Evolutionary conservation across 805 yeast species (phyloP), one percentile per base, ranked within the genome.

Genomic region (Tetrapisispora namnaoensis): DNA sequence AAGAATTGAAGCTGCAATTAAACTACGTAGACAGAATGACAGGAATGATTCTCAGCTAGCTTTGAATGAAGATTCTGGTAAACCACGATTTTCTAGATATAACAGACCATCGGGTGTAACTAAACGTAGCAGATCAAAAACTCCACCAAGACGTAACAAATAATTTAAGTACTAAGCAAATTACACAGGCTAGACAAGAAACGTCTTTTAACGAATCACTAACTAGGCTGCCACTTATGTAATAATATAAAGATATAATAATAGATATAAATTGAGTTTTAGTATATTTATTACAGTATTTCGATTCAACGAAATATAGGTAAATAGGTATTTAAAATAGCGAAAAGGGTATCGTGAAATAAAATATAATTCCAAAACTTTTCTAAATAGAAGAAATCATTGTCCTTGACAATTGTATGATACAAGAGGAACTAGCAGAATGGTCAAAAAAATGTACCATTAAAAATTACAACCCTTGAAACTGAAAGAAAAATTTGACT

Each of bases 271-370:
- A 27, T n/a, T 40, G 21, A 40, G 17, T 40, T 40, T n/a, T 14
- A 27, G 27, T 24, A 40, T 27, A n/a, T 40, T 40, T 40, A 40
- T 27, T 40, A 40, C 34, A 40, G 16, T 17, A 40, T 21, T 38
- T 45, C 47, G 37, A 38, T 4, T 38, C 42, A 45, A 45, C 47
- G 38, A 45, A 45, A 18, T 18, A 37, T 44, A 22, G 18, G 14
- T 30, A 45, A 38, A 30, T 17, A 38, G 14, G 16, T 17, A 42
- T 16, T 27, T 34, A 27, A n/a, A 13, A 28, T 30, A 34, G 22
- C 37, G 41, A 44, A 44, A 44, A 44, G 46, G 46, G 46, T 44
- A 44, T 44, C 41, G 17, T 37, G 42, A 42, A 37, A 35, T 37
- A 35, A 36, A 10, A 18, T 36, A 18, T 24, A 17, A 20, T 44